phyloP scores from a whole-genome alignment of 2,329 filamentous ascomycete species.

The Neonectria ditissima region DNA sequence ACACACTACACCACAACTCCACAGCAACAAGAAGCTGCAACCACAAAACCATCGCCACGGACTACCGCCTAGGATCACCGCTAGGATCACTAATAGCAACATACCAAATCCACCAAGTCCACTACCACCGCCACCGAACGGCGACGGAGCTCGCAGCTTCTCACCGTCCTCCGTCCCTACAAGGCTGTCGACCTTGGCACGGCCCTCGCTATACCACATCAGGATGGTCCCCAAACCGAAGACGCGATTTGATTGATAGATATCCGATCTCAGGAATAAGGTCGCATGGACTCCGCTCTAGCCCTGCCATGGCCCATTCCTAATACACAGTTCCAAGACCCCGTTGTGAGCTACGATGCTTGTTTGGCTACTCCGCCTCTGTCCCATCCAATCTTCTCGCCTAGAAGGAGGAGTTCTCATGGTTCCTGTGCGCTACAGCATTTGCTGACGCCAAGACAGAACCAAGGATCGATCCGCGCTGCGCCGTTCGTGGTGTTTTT shows the following conservation, averaged over 20 bases:
- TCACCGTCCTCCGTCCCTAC: background rate
- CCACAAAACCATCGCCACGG: background rate
- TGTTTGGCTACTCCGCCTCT: constrained; percentile 30
- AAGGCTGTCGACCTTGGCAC: background rate
- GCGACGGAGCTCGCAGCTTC: background rate
- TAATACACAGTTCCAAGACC: background rate
- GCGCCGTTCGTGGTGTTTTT: background rate
- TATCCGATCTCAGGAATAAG: constrained; percentile 12
- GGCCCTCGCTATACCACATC: constrained; percentile 18
- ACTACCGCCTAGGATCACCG: background rate
- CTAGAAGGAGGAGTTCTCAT: background rate
- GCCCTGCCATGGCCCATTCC: constrained; percentile 9
- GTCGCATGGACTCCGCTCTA: constrained; percentile 4
- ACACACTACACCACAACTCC: background rate
- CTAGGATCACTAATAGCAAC: background rate
- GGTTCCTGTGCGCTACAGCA: background rate
- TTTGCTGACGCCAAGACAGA: constrained; percentile 6
- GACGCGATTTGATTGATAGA: constrained; percentile 14
- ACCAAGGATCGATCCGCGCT: constrained; percentile 2
- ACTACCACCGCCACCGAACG: background rate
- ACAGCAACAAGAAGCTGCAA: background rate
- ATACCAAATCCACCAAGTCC: background rate
- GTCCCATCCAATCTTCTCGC: constrained; percentile 19
- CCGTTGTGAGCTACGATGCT: constrained; percentile 32
- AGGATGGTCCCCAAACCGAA: constrained; percentile 16